A percentile compares a stretch with the other conserved stretches of the same genome.
Evolutionary conservation across 2,329 filamentous ascomycete genomes (phyloP).

Genomic region (Apiospora aurea): DNA sequence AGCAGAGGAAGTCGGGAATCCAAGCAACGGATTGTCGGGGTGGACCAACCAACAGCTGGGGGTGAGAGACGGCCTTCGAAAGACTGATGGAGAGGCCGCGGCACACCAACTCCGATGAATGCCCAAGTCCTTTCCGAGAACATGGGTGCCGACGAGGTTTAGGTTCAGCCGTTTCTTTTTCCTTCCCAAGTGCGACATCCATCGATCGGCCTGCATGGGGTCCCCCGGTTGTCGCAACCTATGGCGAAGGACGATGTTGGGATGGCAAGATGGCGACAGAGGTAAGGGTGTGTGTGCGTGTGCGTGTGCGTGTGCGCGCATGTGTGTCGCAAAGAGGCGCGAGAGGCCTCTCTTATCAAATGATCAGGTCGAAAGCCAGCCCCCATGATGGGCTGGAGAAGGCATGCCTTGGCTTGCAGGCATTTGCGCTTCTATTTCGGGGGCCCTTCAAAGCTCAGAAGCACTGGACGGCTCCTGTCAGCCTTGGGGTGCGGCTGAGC

Average conservation of each 20-base stretch:
- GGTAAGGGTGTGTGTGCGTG: background rate
- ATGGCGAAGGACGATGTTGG: background rate
- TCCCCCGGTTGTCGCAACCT: background rate
- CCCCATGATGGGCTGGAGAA: slow-evolving; percentile 16
- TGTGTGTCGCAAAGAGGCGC: slow-evolving; percentile 5
- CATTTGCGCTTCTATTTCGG: background rate
- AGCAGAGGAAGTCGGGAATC: background rate
- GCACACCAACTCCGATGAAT: background rate
- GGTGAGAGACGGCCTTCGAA: background rate
- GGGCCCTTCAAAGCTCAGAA: background rate
- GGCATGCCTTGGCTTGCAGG: slow-evolving; percentile 17
- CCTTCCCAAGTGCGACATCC: background rate
- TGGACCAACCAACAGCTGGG: background rate
- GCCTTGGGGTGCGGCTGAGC: slow-evolving; percentile 13
- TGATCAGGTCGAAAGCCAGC: background rate
- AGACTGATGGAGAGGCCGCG: background rate
- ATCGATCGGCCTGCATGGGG: background rate
- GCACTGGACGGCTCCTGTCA: background rate
- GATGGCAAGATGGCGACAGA: slow-evolving; percentile 9
- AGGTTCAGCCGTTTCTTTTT: background rate
- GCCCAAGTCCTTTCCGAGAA: background rate
- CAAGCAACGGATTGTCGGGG: slow-evolving; percentile 1
- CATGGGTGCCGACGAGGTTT: background rate
- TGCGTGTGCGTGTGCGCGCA: background rate
- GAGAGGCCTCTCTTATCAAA: slow-evolving; percentile 21